Base-by-base conservation (phyloP, 2,329 filamentous ascomycete species). In the Beauveria sp. region DNA sequence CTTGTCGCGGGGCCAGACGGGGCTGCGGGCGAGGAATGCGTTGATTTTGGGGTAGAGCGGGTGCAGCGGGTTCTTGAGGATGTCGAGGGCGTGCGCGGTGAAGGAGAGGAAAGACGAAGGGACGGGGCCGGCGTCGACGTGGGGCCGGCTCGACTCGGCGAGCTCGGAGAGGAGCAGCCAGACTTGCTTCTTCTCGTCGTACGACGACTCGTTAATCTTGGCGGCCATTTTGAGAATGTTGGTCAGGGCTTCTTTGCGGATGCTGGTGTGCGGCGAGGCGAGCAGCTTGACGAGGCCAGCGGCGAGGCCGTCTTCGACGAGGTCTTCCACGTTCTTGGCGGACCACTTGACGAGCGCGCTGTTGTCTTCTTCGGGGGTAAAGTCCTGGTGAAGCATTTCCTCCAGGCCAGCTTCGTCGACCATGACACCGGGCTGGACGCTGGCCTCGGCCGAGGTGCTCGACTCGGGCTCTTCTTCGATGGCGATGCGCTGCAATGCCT, bases 21-120 rank as follows among this genome's bases (percentile, higher is more conserved):
- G 92, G 0, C 86, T 84, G 56, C 86, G 86, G 24, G 90, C 90
- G 41, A 97, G 82, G 71, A 92, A 97, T 6, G 81, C 79, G 76
- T 96, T 96, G 73, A 94, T 77, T 71, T 96, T 96, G 62, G 86
- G 84, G 71, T 96, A 97, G 43, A 97, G 82, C 63, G 84, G 84
- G 70, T 96, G 91, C 18, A 91, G 80, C 0, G 93, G 93, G 63
- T 91, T 87, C 24, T 80, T 82, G 51, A 96, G 76, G 18, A 96
- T 84, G 1, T 82, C 76, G 8, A 96, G 79, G 1, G 87, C 85
- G 65, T 85, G 84, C 52, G 83, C 80, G 8, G 91, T 87, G 67
- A 96, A 94, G 12, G 88, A 84, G n/a, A 86, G 83, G 6, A 91
- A 85, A 14, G 91, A 80, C 63, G 87, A 91, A 0, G 92, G 88